Evolutionary conservation across 352 stramenopile species (phyloP).

Genomic region (Thraustochytrium sp.): DNA sequence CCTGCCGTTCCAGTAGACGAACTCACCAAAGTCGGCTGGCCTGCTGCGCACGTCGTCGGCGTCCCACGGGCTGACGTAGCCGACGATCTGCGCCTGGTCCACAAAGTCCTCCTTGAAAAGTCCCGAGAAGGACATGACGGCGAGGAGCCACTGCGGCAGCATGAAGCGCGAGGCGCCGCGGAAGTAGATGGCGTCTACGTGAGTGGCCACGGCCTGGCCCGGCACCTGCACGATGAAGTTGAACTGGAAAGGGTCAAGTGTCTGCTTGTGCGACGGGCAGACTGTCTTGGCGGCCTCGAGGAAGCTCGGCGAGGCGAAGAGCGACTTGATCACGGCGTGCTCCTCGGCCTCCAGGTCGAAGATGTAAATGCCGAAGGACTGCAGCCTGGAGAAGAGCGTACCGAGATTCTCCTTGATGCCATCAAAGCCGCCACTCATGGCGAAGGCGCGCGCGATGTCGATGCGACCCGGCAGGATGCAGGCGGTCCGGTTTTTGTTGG

Average conservation of each 20-base stretch:
- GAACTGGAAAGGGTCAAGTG: constrained; percentile 54
- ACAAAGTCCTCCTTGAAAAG: constrained; percentile 51
- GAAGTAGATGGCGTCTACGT: constrained; percentile 52
- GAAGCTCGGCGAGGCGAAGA: constrained; percentile 48
- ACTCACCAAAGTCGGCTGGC: constrained; percentile 37
- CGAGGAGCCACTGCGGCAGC: constrained; percentile 52
- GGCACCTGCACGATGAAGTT: constrained; percentile 52
- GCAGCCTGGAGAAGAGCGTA: constrained; percentile 28
- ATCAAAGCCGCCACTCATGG: constrained; percentile 47
- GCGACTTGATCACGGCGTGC: constrained; percentile 16
- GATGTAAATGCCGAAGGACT: constrained; percentile 49
- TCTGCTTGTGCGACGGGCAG: constrained; percentile 46
- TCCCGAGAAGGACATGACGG: constrained; percentile 49
- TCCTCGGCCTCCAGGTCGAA: constrained; percentile 46
- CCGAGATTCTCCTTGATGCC: constrained; percentile 48
- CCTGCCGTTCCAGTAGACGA: constrained; percentile 48
- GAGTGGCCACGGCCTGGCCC: constrained; percentile 49
- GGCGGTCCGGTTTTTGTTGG: constrained; percentile 45
- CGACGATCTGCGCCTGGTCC: constrained; percentile 51
- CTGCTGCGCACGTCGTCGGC: neutral
- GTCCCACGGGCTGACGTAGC: constrained; percentile 50
- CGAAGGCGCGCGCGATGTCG: constrained; percentile 48
- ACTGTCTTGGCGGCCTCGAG: constrained; percentile 46
- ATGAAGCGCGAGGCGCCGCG: constrained; percentile 47
- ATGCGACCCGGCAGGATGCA: constrained; percentile 52